Percentiles rank a stretch among this genome's conserved stretches.
These are phyloP conservation scores for Talaromyces marneffei DNA, from an alignment of 2,329 filamentous ascomycete genomes.

Conservation along the genomic window DNA sequence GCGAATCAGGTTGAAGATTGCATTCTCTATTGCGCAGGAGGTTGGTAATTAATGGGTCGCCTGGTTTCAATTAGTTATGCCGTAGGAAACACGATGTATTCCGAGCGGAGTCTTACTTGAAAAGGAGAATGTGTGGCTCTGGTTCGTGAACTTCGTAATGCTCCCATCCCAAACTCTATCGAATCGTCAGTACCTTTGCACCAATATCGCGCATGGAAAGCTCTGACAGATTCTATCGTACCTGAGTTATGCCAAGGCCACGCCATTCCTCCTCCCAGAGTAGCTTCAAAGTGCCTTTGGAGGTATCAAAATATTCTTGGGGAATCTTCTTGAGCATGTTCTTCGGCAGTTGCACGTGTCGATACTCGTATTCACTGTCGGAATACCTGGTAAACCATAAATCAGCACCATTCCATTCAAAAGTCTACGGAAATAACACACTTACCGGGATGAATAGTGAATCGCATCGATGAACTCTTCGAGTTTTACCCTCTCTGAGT, in stretches of 20 bases:
- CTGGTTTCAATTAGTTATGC: slow-evolving; percentile 41
- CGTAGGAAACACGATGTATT: slow-evolving; percentile 14
- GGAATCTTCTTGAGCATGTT: slow-evolving; percentile 97
- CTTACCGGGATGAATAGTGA: slow-evolving; percentile 85
- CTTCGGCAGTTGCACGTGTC: slow-evolving; percentile 95
- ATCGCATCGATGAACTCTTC: slow-evolving; percentile 92
- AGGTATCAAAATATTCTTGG: slow-evolving; percentile 83
- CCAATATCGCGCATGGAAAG: neutral
- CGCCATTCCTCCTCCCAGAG: slow-evolving; percentile 99
- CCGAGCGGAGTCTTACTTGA: slow-evolving; percentile 68
- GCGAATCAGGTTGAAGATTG: slow-evolving; percentile 16
- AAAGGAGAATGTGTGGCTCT: slow-evolving; percentile 94
- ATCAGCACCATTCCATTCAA: neutral
- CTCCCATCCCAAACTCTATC: slow-evolving; percentile 93
- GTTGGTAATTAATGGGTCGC: slow-evolving; percentile 78
- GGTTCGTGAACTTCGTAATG: slow-evolving; percentile 99
- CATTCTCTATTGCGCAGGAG: slow-evolving; percentile 46
- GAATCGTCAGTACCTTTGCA: neutral
- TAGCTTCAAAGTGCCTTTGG: slow-evolving; percentile 88
- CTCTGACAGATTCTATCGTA: slow-evolving; percentile 38
- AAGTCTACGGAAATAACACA: neutral
- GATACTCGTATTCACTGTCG: slow-evolving; percentile 89
- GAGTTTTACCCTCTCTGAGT: slow-evolving; percentile 73
- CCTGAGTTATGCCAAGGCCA: slow-evolving; percentile 93
- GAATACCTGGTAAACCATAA: slow-evolving; percentile 61